Percentiles rank a stretch among this genome's conserved stretches.
phyloP scores from a whole-genome alignment of 805 yeast species.

The Isabelozyma pseudorhagii region DNA sequence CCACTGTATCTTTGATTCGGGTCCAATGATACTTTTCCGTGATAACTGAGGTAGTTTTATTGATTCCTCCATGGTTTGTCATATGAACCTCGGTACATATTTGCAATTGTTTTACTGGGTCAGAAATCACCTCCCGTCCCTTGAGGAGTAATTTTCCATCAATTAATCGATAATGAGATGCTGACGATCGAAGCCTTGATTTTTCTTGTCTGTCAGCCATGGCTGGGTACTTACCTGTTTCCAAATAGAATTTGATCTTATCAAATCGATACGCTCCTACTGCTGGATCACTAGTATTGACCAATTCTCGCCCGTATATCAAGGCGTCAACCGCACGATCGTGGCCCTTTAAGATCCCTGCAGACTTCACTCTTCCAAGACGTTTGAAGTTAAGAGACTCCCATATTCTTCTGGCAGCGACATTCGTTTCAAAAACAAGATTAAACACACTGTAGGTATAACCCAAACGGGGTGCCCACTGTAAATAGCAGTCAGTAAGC shows the following conservation, averaged over 20 bases:
- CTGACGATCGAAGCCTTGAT: conserved; percentile 76
- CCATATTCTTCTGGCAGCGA: conserved; percentile 74
- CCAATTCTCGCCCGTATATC: conserved; percentile 78
- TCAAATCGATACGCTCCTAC: conserved; percentile 64
- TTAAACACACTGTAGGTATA: conserved; percentile 83
- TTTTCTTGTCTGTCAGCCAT: conserved; percentile 79
- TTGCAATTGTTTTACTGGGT: conserved; percentile 68
- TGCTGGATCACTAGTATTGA: conserved; percentile 49
- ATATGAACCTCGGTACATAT: conserved; percentile 71
- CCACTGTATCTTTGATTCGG: conserved; percentile 83
- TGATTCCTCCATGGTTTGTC: conserved; percentile 79
- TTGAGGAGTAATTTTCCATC: conserved; percentile 74
- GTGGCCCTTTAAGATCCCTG: conserved; percentile 82
- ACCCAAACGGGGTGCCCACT: conserved; percentile 90
- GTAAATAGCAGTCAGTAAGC: conserved; percentile 75
- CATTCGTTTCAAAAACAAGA: conserved; percentile 84
- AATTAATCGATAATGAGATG: conserved; percentile 69
- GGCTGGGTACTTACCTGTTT: conserved; percentile 84
- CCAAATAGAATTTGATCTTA: conserved; percentile 70
- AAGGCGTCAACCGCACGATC: conserved; percentile 84
- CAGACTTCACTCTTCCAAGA: conserved; percentile 79
- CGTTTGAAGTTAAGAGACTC: conserved; percentile 73
- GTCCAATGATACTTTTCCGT: conserved; percentile 89
- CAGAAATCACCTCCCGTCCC: conserved; percentile 80
- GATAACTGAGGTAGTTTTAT: conserved; percentile 75